Evolutionary conservation across 257 asterid species (phyloP).

Genomic region (Solanum acaule): DNA sequence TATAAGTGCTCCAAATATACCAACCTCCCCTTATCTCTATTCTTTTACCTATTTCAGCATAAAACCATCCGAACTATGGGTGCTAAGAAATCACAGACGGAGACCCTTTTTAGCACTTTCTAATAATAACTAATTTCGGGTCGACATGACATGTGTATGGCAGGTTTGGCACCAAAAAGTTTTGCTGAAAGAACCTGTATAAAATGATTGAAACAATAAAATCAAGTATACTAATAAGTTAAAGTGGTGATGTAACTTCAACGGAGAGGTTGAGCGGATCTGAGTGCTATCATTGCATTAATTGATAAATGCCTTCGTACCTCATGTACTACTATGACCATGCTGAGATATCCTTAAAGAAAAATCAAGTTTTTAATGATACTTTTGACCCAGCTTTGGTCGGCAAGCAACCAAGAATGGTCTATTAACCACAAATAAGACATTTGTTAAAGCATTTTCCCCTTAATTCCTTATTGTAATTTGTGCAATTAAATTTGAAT

Average conservation of each 20-base stretch:
- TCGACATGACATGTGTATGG: not conserved
- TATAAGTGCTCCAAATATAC: not conserved
- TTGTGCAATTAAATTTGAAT: not conserved
- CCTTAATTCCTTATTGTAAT: not conserved
- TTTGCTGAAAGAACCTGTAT: not conserved
- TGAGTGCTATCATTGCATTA: not conserved
- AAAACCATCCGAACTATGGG: not conserved
- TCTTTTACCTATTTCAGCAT: not conserved
- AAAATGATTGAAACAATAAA: not conserved
- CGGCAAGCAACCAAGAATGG: not conserved
- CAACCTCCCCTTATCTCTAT: not conserved
- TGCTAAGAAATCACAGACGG: not conserved
- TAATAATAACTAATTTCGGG: not conserved
- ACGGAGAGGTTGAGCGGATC: not conserved
- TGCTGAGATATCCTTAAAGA: not conserved
- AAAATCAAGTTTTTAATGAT: not conserved
- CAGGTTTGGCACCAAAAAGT: not conserved
- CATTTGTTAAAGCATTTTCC: not conserved
- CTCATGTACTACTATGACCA: not conserved
- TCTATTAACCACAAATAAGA: not conserved
- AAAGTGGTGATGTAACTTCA: not conserved
- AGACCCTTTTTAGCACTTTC: not conserved
- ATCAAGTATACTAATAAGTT: not conserved
- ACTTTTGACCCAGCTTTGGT: not conserved
- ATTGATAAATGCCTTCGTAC: not conserved